These are phyloP conservation scores for Pythium rhizo-oryzae DNA, from an alignment of 352 stramenopile species.

Conservation along the genomic window DNA sequence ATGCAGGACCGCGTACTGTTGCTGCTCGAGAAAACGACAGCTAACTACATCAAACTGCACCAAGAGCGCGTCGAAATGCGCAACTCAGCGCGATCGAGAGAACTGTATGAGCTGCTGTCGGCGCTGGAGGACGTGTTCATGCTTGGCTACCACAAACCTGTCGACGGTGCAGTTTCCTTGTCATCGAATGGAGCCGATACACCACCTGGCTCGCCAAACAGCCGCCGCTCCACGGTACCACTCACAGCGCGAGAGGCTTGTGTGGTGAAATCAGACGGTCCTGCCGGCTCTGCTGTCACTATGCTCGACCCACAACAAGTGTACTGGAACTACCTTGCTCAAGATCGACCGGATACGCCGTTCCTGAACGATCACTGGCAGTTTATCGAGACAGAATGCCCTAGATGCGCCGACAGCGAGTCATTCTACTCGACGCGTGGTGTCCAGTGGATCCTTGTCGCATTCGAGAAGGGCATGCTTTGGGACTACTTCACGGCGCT, in stretches of 20 bases:
- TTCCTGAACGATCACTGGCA: constrained; percentile 59
- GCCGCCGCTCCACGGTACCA: background rate
- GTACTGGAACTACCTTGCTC: constrained; percentile 76
- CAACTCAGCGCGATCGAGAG: constrained; percentile 58
- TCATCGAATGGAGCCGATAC: constrained; percentile 14
- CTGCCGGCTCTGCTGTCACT: background rate
- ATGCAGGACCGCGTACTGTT: constrained; percentile 57
- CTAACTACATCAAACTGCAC: constrained; percentile 62
- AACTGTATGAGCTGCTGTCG: constrained; percentile 71
- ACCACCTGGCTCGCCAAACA: constrained; percentile 12
- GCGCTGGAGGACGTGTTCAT: constrained; percentile 73
- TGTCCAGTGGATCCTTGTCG: constrained; percentile 71
- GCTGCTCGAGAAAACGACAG: constrained; percentile 60
- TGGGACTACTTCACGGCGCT: constrained; percentile 62
- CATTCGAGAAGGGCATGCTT: constrained; percentile 60
- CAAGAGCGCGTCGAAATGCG: constrained; percentile 65
- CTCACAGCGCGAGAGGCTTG: background rate
- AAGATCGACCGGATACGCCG: constrained; percentile 48
- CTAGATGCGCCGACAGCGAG: constrained; percentile 51
- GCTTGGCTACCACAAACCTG: constrained; percentile 52
- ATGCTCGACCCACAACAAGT: constrained; percentile 36
- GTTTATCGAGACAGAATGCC: constrained; percentile 61
- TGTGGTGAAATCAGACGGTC: background rate
- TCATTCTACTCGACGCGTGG: constrained; percentile 72
- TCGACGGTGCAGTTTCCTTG: background rate